A percentile compares a stretch with the other conserved stretches of the same genome.
Conservation (phyloP, 192 early-diverging fungal genomes). For the Entomortierella chlamydospora region DNA sequence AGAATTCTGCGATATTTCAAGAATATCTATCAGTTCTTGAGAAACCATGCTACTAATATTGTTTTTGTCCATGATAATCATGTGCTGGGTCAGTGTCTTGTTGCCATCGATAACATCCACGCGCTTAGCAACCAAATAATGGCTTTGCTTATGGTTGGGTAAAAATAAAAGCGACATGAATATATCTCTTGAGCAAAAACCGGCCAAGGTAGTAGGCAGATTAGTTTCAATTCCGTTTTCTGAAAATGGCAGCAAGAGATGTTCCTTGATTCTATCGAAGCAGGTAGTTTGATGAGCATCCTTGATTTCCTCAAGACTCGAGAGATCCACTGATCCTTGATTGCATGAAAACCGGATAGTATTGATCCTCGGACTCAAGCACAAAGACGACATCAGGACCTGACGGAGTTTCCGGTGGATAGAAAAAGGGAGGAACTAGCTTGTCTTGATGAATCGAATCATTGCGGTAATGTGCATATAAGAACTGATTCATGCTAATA, state of each 20-base stretch:
- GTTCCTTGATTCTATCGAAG: neutral
- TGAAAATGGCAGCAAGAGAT: neutral
- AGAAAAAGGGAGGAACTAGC: neutral
- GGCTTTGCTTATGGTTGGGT: neutral
- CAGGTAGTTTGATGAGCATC: neutral
- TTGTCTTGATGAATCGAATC: neutral
- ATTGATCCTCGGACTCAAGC: neutral
- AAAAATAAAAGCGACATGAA: constrained; percentile 1
- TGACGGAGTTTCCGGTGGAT: neutral
- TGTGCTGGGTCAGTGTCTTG: neutral
- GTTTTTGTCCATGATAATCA: neutral
- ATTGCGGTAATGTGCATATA: neutral
- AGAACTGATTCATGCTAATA: neutral
- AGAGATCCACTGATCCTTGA: neutral
- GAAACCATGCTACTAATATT: neutral
- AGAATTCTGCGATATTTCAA: neutral
- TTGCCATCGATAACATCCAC: neutral
- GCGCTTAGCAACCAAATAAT: neutral
- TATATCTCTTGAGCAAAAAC: neutral
- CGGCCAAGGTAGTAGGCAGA: neutral
- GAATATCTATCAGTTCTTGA: neutral
- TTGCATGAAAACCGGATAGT: constrained; percentile 8
- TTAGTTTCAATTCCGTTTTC: too few relatives aligned
- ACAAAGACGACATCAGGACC: constrained; percentile 3
- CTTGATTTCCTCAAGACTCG: neutral